phyloP scores from a whole-genome alignment of 2,329 filamentous ascomycete genomes.

The Fusarium zealandicum region DNA sequence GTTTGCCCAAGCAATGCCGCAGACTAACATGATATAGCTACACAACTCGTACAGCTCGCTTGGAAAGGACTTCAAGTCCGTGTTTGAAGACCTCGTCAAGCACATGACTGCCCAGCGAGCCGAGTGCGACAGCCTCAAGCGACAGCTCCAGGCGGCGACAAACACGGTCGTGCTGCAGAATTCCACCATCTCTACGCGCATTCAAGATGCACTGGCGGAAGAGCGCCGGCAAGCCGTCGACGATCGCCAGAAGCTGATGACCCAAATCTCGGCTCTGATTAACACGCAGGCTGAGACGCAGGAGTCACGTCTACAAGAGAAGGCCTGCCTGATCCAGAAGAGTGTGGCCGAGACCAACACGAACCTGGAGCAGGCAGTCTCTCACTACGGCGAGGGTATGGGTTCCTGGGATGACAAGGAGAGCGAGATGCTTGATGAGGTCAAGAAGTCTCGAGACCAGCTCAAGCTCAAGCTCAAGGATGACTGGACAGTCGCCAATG shows the following conservation, averaged over 20 bases:
- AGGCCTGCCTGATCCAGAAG: slow-evolving; percentile 67
- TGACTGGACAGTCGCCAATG: slow-evolving; percentile 82
- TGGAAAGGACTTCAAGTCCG: slow-evolving; percentile 82
- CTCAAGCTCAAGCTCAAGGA: slow-evolving; percentile 84
- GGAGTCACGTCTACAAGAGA: slow-evolving; percentile 71
- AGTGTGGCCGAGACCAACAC: slow-evolving; percentile 70
- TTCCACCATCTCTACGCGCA: slow-evolving; percentile 66
- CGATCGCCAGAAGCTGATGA: slow-evolving; percentile 76
- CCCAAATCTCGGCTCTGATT: slow-evolving; percentile 80
- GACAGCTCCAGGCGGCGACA: slow-evolving; percentile 75
- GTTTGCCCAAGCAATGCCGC: not conserved
- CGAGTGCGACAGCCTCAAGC: slow-evolving; percentile 76
- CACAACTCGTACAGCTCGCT: slow-evolving; percentile 84
- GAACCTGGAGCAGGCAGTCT: slow-evolving; percentile 69
- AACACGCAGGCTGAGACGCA: slow-evolving; percentile 77
- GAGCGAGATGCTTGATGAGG: slow-evolving; percentile 71
- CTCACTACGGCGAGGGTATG: slow-evolving; percentile 74
- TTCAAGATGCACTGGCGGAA: slow-evolving; percentile 75
- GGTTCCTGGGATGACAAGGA: slow-evolving; percentile 76
- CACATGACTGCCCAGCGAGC: slow-evolving; percentile 78
- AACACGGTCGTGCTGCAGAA: slow-evolving; percentile 73
- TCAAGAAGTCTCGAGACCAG: slow-evolving; percentile 75
- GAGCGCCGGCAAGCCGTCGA: slow-evolving; percentile 76
- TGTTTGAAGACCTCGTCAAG: slow-evolving; percentile 82
- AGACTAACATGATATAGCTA: slow-evolving; percentile 57